These are phyloP conservation scores for Brassica carinata DNA, from an alignment of 345 rosid species.

Conservation along the genomic window DNA sequence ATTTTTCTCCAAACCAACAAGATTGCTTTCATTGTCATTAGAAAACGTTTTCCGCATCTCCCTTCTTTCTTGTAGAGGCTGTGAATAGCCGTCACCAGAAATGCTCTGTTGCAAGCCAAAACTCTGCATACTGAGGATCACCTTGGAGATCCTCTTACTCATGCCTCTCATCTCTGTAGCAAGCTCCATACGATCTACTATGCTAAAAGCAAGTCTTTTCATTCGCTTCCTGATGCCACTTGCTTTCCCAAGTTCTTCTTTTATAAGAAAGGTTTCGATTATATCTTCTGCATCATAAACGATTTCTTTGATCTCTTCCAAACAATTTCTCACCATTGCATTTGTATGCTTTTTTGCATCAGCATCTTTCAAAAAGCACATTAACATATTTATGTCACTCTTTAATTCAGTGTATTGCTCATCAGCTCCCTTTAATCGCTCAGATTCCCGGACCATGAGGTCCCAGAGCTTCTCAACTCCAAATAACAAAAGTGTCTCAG, in stretches of 20 bases:
- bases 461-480: not conserved
- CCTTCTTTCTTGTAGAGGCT: not conserved
- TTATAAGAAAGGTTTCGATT: constrained; percentile 25
- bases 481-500: not conserved
- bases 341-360: not conserved
- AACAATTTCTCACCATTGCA: not conserved
- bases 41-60: constrained; percentile 28
- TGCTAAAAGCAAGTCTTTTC: not conserved
- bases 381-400: not conserved
- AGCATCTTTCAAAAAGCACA: not conserved
- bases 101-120: constrained; percentile 17
- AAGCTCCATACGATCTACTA: not conserved
- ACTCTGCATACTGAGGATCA: constrained; percentile 30
- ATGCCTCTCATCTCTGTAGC: not conserved
- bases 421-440: not conserved
- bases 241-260: not conserved
- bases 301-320: not conserved
- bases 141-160: constrained; percentile 30
- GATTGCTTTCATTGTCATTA: constrained; percentile 32
- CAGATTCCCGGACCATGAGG: not conserved
- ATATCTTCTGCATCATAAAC: not conserved
- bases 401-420: not conserved
- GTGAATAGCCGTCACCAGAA: not conserved
- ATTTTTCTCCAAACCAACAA: constrained; percentile 46
- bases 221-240: not conserved